Percentiles rank a stretch among this genome's conserved stretches.
These are phyloP conservation scores for Beauveria rudraprayagi DNA, from an alignment of 2,329 filamentous ascomycete species.

Conservation along the genomic window DNA sequence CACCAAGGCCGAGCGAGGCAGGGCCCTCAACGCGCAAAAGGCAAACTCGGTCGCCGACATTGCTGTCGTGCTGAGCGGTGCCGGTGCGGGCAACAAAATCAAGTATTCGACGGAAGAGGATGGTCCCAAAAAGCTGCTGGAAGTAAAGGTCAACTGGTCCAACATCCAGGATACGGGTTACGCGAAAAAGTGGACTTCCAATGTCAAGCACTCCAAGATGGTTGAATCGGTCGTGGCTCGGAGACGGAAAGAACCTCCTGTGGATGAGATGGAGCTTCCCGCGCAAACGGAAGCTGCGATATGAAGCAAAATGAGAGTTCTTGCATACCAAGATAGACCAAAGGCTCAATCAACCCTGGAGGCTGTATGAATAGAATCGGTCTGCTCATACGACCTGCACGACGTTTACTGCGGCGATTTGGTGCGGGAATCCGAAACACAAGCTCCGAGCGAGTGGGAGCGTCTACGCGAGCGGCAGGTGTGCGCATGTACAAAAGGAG, in stretches of 20 bases:
- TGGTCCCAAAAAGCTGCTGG: conserved; percentile 23
- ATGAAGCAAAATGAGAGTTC: neutral
- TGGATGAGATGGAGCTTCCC: conserved; percentile 2
- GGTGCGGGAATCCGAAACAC: neutral
- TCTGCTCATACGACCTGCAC: neutral
- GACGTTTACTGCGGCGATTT: neutral
- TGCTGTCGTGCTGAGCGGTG: conserved; percentile 46
- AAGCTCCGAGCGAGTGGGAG: neutral
- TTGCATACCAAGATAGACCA: neutral
- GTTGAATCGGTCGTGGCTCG: conserved; percentile 17
- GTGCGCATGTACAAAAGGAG: conserved; percentile 1
- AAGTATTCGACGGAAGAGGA: conserved; percentile 12
- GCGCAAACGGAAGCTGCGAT: conserved; percentile 1
- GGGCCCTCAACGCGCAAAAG: conserved; percentile 50
- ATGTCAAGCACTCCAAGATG: conserved; percentile 41
- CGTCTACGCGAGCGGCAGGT: neutral
- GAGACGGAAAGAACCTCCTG: too few species aligned
- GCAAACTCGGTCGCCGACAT: conserved; percentile 57
- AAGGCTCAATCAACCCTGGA: neutral
- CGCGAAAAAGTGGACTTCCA: conserved; percentile 41
- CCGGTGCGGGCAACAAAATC: conserved; percentile 44
- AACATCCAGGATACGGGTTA: conserved; percentile 39
- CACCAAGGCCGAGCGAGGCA: conserved; percentile 37
- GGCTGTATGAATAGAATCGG: neutral
- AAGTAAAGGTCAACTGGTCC: conserved; percentile 44